These are phyloP conservation scores for Hymenoscyphus occultus DNA, from an alignment of 2,329 filamentous ascomycete genomes.

Conservation along the genomic window DNA sequence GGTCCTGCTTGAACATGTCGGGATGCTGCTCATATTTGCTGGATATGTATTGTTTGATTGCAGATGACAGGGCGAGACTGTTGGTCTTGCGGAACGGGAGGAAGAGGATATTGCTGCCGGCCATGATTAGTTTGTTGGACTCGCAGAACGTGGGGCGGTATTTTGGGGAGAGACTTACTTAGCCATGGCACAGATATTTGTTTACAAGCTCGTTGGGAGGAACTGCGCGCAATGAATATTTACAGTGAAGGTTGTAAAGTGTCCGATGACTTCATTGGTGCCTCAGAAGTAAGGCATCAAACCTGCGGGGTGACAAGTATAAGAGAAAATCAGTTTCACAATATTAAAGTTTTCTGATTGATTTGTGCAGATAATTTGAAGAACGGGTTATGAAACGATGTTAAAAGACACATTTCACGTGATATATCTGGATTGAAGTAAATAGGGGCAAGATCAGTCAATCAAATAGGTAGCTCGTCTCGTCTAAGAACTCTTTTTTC, in stretches of 20 bases:
- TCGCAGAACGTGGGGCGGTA: background rate
- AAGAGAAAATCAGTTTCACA: too few species aligned
- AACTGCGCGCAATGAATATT: background rate
- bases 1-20: slow-evolving; percentile 90
- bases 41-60: slow-evolving; percentile 93
- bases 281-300: background rate
- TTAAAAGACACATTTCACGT: too few species aligned
- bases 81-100: slow-evolving; percentile 81
- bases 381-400: too few species aligned
- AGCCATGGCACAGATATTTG: slow-evolving; percentile 7
- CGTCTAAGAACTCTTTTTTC: too few species aligned
- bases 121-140: slow-evolving; percentile 9
- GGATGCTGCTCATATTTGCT: slow-evolving; percentile 98
- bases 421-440: too few species aligned
- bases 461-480: too few species aligned
- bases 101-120: slow-evolving; percentile 35
- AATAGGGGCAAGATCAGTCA: too few species aligned
- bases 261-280: slow-evolving; percentile 16
- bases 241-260: background rate
- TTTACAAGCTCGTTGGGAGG: background rate
- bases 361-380: too few species aligned
- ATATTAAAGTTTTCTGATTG: too few species aligned
- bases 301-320: background rate
- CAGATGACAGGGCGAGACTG: slow-evolving; percentile 71
- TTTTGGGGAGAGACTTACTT: slow-evolving; percentile 1